phyloP scores from a whole-genome alignment of 78 protist species.

The Dictyostelium firmibasis region DNA sequence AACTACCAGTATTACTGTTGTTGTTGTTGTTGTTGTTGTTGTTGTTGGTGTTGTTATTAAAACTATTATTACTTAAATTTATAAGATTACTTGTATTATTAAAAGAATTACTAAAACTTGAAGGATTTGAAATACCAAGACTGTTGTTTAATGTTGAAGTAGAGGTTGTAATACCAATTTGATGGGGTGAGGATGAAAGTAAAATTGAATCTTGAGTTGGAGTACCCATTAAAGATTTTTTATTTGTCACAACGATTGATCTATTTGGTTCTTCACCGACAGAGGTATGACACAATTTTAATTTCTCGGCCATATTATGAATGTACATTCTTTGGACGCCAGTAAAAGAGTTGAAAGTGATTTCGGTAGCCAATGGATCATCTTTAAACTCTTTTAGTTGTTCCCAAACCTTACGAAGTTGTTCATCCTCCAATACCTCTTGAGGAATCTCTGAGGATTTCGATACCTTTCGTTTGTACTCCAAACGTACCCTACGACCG shows the following conservation, averaged over 20 bases:
- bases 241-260: conserved; percentile 47
- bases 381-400: conserved; percentile 68
- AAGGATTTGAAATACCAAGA: background rate
- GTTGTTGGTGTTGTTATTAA: background rate
- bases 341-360: conserved; percentile 44
- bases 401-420: conserved; percentile 62
- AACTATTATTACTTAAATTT: background rate
- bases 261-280: conserved; percentile 76
- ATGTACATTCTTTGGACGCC: conserved; percentile 83
- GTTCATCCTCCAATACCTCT: conserved; percentile 77
- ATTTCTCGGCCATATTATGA: conserved; percentile 80
- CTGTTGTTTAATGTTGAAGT: background rate
- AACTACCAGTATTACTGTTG: conserved; percentile 4
- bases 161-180: background rate
- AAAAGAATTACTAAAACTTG: background rate
- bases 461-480: conserved; percentile 75
- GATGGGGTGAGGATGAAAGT: conserved; percentile 1
- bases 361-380: conserved; percentile 32
- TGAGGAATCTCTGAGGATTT: conserved; percentile 44
- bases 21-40: background rate
- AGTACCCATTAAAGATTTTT: background rate
- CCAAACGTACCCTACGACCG: conserved; percentile 71
- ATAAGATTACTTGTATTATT: background rate
- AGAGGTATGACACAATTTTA: conserved; percentile 68
- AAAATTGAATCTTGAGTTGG: background rate